Base-by-base conservation (phyloP, 1,284 basidiomycete genomes). In the Cryptococcus sp. region DNA sequence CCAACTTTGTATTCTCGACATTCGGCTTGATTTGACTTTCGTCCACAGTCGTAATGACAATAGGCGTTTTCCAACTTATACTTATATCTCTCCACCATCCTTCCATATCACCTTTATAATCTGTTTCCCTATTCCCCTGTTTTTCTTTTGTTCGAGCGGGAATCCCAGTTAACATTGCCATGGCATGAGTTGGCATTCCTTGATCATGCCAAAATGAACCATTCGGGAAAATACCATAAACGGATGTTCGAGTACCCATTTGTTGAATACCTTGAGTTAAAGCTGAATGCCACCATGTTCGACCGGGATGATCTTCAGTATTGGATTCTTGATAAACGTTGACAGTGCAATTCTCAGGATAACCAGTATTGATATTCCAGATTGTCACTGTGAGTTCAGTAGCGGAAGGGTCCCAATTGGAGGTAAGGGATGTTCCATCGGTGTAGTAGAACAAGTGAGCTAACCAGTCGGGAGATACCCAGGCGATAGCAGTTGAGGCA, bases 211-310 rank as follows among this genome's bases (percentile, higher is more conserved):
- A 53, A 35, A 56, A 61, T 10, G 58, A 52, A 10, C 60, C 60
- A 50, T 59, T 61, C 33, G 57, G 31, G 23, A n/a, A 23, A n/a
- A 65, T 45, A 23, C 65, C 67, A 14, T n/a, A 35, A 8, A 66
- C 44, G 14, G 15, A 13, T 4, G 52, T 56, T 36, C 31, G 50
- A 5, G 43, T 52, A 4, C 57, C 66, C n/a, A 71, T 48, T 45
- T 59, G 56, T 1, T 45, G 35, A 4, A 63, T 45, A 2, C 48
- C 61, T 46, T 69, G 67, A 1, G 60, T 61, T 4, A 71, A 36
- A 0, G 67, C 66, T 33, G 59, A 58, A 50, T 62, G 60, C 68
- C 68, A 71, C 67, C 67, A 71, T 32, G 56, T 52, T 1, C 58
- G 59, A n/a, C 46, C 49, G 0, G 61, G 61, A n/a, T 58, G 47